Evolutionary conservation across 176 grass and related monocot genomes (phyloP).

Genomic region (Raddia distichophylla): DNA sequence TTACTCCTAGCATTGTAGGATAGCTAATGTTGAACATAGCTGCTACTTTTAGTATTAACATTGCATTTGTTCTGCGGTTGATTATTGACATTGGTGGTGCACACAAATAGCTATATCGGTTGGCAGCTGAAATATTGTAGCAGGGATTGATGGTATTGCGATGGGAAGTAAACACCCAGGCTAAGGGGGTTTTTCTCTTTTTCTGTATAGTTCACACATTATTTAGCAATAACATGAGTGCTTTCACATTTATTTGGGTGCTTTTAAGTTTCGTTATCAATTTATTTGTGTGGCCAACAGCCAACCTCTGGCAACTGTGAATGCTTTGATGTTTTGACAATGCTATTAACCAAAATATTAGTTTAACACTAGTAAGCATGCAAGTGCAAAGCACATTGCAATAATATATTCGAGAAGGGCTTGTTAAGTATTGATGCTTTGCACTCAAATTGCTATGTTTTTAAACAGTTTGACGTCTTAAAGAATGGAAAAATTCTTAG

Average conservation of each 20-base stretch:
- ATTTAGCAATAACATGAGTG: neutral
- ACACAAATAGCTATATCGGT: neutral
- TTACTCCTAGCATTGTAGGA: neutral
- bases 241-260: neutral
- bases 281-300: neutral
- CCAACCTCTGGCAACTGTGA: neutral
- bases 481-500: too few relatives aligned
- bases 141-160: neutral
- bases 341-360: neutral
- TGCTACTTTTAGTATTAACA: neutral
- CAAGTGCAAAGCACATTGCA: too few relatives aligned
- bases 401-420: too few relatives aligned
- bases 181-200: neutral
- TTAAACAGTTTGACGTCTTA: too few relatives aligned
- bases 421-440: too few relatives aligned
- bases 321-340: neutral
- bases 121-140: neutral
- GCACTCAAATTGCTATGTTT: too few relatives aligned
- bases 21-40: neutral
- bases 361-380: neutral
- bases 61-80: slow-evolving; percentile 3
- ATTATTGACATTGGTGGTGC: neutral
- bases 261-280: neutral
- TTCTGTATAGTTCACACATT: neutral
- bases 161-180: neutral